Evolutionary conservation across 371 early-diverging fungal genomes (phyloP), one percentile per base, ranked within the genome.

Genomic region (Mucor indicus): DNA sequence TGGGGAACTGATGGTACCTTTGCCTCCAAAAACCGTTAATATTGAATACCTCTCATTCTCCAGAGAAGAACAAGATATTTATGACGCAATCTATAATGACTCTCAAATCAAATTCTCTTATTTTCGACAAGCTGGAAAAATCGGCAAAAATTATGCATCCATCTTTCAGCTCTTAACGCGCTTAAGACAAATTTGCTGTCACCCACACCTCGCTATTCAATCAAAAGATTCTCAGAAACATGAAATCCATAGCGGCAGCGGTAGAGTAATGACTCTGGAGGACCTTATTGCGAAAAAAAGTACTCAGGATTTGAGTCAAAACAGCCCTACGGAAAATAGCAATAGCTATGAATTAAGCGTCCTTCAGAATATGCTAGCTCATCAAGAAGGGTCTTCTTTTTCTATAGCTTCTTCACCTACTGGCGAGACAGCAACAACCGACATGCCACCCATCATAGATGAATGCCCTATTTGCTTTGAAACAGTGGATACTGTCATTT

Each of bases 111-210:
- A 67, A 16, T 73, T 80, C 31, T 66, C 69, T 0, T 60, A 72
- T 27, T 74, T 62, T 38, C 64, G 71, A 33, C 53, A 57, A 15
- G 71, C 75, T 12, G 80, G 80, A 5, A 65, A 61, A 30, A 38
- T 62, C 0, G 63, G 73, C 1, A 55, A 49, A 24, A 64, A 78
- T 25, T 79, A 79, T 53, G 75, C 77, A 1, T 60, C 69, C 15
- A 78, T 81, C 1, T 71, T 80, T 23, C 76, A 75, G 24, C 54
- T 85, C 8, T 32, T 79, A 17, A 64, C 63, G 42, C 43, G 77
- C 16, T 61, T 89, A 48, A 70, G 89, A 4, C 89, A 89, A 60
- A 75, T 75, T 0, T 78, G 84, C 22, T 83, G 85, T 31, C 89
- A 89, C 50, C 84, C 85, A 1, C 60, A 74, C 32, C 50, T 85